Percentiles rank a stretch among this genome's conserved stretches.
These are phyloP conservation scores for Anthostomella pinea DNA, from an alignment of 2,329 filamentous ascomycete species.

Conservation along the genomic window DNA sequence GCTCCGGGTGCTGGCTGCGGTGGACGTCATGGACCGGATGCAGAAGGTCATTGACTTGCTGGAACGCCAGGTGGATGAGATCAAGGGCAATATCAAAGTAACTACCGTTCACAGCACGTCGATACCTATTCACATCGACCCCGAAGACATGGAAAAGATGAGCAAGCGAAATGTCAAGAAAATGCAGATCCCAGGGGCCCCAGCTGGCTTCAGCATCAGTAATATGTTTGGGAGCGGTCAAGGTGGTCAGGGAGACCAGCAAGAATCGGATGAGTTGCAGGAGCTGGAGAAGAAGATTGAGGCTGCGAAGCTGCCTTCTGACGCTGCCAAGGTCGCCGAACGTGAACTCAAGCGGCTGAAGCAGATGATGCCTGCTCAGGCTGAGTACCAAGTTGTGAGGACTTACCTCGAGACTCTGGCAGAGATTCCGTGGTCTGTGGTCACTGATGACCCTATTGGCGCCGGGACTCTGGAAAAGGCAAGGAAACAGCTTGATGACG, in stretches of 20 bases:
- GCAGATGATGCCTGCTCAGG: constrained; percentile 95
- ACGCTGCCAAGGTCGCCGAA: constrained; percentile 87
- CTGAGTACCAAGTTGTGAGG: constrained; percentile 89
- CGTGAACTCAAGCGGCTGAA: constrained; percentile 82
- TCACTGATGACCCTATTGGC: constrained; percentile 83
- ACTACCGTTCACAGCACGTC: constrained; percentile 70
- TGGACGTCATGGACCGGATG: constrained; percentile 75
- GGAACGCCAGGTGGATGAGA: constrained; percentile 73
- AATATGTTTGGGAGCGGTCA: constrained; percentile 46
- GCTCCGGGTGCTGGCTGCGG: constrained; percentile 76
- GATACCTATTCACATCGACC: constrained; percentile 56
- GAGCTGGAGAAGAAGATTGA: constrained; percentile 87
- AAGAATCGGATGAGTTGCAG: constrained; percentile 85
- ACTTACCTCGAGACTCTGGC: constrained; percentile 92
- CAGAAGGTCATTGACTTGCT: constrained; percentile 81
- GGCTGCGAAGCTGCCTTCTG: constrained; percentile 74
- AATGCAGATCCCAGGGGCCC: constrained; percentile 11
- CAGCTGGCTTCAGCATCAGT: constrained; percentile 31
- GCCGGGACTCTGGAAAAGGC: constrained; percentile 74
- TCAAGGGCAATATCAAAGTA: constrained; percentile 86
- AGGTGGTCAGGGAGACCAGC: constrained; percentile 71
- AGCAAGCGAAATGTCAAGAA: constrained; percentile 35
- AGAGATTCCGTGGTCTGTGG: constrained; percentile 87
- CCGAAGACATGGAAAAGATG: constrained; percentile 52
- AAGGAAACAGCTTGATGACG: constrained; percentile 86